Percentiles rank a stretch among this genome's conserved stretches.
Evolutionary conservation across 2,329 filamentous ascomycete genomes (phyloP).

Genomic region (Colletotrichum aenigma): DNA sequence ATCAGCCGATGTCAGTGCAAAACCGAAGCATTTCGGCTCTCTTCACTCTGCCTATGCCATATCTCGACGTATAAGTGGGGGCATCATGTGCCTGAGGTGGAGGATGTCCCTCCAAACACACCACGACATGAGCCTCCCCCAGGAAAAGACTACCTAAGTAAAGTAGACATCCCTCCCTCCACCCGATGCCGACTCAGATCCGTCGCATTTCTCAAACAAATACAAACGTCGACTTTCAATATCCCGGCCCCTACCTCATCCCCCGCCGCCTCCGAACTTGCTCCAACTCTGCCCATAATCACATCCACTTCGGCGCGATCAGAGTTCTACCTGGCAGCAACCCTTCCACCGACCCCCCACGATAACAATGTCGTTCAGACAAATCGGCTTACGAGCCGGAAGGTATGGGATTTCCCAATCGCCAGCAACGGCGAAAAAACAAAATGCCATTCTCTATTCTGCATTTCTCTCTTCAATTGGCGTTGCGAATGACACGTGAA

Average conservation of each 20-base stretch:
- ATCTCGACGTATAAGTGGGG: neutral
- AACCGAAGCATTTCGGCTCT: neutral
- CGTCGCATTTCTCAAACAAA: slow-evolving; percentile 6
- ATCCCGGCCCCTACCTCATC: neutral
- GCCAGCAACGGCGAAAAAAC: neutral
- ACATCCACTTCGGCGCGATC: neutral
- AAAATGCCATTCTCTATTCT: neutral
- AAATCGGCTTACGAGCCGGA: slow-evolving; percentile 1
- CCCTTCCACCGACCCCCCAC: neutral
- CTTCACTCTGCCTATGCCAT: neutral
- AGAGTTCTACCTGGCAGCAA: neutral
- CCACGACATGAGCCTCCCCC: neutral
- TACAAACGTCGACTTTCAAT: neutral
- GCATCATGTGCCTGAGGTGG: neutral
- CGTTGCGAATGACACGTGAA: neutral
- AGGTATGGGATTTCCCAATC: neutral
- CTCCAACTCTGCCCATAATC: neutral
- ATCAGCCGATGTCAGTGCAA: slow-evolving; percentile 2
- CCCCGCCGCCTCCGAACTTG: neutral
- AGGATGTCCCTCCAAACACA: neutral
- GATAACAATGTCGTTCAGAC: neutral
- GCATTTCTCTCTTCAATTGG: neutral
- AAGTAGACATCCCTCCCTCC: neutral
- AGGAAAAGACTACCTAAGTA: neutral
- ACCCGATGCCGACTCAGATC: neutral